Conservation (phyloP, 768 basidiomycete genomes). For the Phylloporus arenicola region DNA sequence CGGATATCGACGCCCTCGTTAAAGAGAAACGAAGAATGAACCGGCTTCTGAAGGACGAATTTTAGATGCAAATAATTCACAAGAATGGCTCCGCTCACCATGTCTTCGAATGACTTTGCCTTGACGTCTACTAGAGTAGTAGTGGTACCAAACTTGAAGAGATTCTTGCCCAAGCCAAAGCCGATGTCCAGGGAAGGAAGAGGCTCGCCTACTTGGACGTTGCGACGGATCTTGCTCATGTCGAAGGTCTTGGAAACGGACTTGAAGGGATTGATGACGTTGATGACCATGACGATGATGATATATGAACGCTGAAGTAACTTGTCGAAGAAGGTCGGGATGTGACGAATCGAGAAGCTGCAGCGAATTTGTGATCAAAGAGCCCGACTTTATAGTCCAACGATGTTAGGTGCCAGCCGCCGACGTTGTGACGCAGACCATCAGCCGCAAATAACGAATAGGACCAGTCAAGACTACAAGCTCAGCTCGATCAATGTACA, state of each 20-base stretch:
- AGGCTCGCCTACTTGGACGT: neutral
- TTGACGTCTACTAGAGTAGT: neutral
- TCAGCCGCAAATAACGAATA: slow-evolving; percentile 8
- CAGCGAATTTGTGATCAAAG: neutral
- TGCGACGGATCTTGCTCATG: slow-evolving; percentile 2
- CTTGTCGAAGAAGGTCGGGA: slow-evolving; percentile 1
- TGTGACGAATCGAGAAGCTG: slow-evolving; percentile 1
- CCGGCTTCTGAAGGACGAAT: neutral
- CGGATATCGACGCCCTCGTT: neutral
- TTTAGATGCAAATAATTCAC: neutral
- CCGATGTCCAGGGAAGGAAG: neutral
- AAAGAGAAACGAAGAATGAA: neutral
- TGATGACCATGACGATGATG: slow-evolving; percentile 11
- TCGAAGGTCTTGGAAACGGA: neutral
- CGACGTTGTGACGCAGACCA: slow-evolving; percentile 2
- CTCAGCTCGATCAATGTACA: neutral
- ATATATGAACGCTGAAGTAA: neutral
- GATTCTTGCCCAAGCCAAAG: neutral
- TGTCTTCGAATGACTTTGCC: neutral
- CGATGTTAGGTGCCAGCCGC: slow-evolving; percentile 5
- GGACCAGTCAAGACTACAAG: slow-evolving; percentile 1
- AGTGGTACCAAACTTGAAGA: slow-evolving; percentile 6
- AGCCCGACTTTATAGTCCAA: slow-evolving; percentile 8
- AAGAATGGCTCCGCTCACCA: slow-evolving; percentile 1
- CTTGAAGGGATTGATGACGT: slow-evolving; percentile 12